phyloP scores from a whole-genome alignment of 495 filamentous ascomycete genomes.

The Halenospora varia region DNA sequence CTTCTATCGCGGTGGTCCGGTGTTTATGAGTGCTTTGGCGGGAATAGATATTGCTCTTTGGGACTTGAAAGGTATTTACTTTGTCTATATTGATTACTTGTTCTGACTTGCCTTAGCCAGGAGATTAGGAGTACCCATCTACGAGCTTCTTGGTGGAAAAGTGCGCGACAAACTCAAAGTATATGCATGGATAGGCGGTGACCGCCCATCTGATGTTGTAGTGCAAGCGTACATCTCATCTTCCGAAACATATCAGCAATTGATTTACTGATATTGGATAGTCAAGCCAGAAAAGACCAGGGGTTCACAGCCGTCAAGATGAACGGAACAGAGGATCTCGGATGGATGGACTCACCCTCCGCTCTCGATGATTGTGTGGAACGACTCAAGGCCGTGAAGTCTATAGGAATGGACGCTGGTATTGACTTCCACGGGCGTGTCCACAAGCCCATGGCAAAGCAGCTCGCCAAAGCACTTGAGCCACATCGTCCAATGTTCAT shows the following conservation, averaged over 20 bases:
- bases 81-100: background rate
- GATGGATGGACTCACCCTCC: constrained; percentile 72
- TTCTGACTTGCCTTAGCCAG: constrained; percentile 27
- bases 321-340: constrained; percentile 77
- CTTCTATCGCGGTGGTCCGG: constrained; percentile 80
- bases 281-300: constrained; percentile 59
- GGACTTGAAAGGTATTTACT: constrained; percentile 59
- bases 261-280: constrained; percentile 13
- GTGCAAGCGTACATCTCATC: constrained; percentile 48
- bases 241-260: background rate
- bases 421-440: constrained; percentile 78
- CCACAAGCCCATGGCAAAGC: constrained; percentile 80
- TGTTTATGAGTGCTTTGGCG: constrained; percentile 76
- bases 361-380: constrained; percentile 63
- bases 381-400: constrained; percentile 64
- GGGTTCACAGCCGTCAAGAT: constrained; percentile 75
- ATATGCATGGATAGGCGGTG: constrained; percentile 86
- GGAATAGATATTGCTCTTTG: constrained; percentile 82
- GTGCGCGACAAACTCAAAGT: constrained; percentile 70
- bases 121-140: constrained; percentile 64
- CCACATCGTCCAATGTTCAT: constrained; percentile 74
- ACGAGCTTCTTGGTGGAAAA: constrained; percentile 72
- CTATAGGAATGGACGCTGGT: constrained; percentile 64
- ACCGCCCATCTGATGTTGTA: constrained; percentile 69
- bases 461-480: constrained; percentile 66